These are phyloP conservation scores for Amanita rimosa DNA, from an alignment of 768 basidiomycete genomes.

Conservation along the genomic window DNA sequence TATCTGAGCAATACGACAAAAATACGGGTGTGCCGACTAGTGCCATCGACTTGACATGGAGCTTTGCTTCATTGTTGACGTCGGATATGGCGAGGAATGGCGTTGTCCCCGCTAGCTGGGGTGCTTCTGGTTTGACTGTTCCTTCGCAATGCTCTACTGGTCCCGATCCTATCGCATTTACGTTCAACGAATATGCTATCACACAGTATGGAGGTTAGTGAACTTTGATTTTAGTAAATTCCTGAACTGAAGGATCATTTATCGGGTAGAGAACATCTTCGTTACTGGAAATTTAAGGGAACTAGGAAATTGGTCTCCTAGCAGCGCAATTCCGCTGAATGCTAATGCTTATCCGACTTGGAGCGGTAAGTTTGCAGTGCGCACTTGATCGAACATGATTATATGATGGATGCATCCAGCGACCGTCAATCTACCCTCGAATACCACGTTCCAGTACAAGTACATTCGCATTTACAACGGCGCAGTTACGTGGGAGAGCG, in stretches of 20 bases:
- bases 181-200: conserved; percentile 54
- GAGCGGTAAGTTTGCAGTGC: conserved; percentile 38
- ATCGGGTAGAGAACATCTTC: conserved; percentile 50
- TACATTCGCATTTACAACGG: conserved; percentile 52
- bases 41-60: conserved; percentile 67
- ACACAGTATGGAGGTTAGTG: conserved; percentile 48
- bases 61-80: conserved; percentile 60
- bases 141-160: conserved; percentile 20
- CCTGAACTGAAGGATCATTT: not conserved
- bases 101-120: conserved; percentile 44
- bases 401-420: conserved; percentile 52
- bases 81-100: conserved; percentile 42
- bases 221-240: not conserved
- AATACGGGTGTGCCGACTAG: conserved; percentile 39
- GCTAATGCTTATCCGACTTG: conserved; percentile 54
- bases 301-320: conserved; percentile 51
- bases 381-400: conserved; percentile 13
- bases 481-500: conserved; percentile 53
- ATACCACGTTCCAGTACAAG: conserved; percentile 51
- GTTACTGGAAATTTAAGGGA: conserved; percentile 47
- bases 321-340: conserved; percentile 42
- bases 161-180: conserved; percentile 36
- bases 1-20: conserved; percentile 54
- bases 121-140: conserved; percentile 47
- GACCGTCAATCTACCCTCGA: conserved; percentile 9